Conservation (phyloP, 2,329 filamentous ascomycete species). For the Paradendryphiella salina region DNA sequence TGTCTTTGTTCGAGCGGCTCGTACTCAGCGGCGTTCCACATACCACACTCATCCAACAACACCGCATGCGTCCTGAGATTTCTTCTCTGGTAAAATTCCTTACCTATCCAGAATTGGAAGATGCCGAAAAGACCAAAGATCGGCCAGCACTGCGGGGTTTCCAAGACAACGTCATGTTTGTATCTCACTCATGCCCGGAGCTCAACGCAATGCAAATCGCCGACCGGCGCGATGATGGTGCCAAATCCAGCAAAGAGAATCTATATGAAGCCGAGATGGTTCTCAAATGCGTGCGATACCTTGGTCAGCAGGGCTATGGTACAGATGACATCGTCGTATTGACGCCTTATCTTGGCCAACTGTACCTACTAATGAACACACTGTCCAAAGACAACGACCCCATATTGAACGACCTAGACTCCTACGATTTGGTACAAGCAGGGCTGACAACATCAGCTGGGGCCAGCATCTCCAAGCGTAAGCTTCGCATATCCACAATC, state of each 20-base stretch:
- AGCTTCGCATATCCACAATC: slow-evolving; percentile 68
- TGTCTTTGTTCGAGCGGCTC: slow-evolving; percentile 70
- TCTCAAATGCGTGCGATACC: slow-evolving; percentile 65
- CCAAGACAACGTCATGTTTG: slow-evolving; percentile 63
- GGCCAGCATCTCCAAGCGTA: slow-evolving; percentile 56
- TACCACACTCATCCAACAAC: slow-evolving; percentile 62
- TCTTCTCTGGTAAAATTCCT: slow-evolving; percentile 60
- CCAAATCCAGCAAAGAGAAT: slow-evolving; percentile 64
- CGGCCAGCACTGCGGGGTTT: slow-evolving; percentile 61
- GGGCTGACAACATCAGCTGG: slow-evolving; percentile 62
- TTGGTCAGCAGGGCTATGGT: slow-evolving; percentile 72
- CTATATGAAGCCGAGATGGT: slow-evolving; percentile 68
- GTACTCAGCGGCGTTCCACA: slow-evolving; percentile 60
- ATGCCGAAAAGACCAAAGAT: slow-evolving; percentile 56
- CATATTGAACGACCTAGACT: slow-evolving; percentile 69
- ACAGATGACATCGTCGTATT: slow-evolving; percentile 68
- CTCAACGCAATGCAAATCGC: slow-evolving; percentile 47
- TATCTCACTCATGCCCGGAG: slow-evolving; percentile 65
- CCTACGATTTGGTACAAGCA: slow-evolving; percentile 63
- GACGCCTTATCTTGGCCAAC: slow-evolving; percentile 72
- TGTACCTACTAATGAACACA: slow-evolving; percentile 59
- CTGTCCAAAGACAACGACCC: slow-evolving; percentile 64
- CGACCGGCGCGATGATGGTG: slow-evolving; percentile 57
- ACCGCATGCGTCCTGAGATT: slow-evolving; percentile 71
- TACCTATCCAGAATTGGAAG: slow-evolving; percentile 65